Conservation (phyloP, 768 basidiomycete genomes). For the Kwoniella heveanensis region DNA sequence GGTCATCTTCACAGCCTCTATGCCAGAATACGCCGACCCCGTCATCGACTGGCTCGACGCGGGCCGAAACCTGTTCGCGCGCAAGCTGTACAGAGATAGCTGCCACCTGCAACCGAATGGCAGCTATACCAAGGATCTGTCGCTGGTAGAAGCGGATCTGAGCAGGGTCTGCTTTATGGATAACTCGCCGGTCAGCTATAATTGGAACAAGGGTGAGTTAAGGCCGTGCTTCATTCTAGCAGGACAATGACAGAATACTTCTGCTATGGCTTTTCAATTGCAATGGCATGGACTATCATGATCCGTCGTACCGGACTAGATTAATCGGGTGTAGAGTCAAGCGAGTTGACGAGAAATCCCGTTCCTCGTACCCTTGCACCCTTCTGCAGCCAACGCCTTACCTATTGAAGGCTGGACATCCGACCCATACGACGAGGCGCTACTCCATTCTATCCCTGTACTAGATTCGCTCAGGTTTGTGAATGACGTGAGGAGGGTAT, state of each 20-base stretch:
- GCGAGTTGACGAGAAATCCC: no score
- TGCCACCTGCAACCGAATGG: conserved; percentile 91
- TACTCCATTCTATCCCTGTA: conserved; percentile 91
- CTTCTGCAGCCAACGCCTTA: conserved; percentile 85
- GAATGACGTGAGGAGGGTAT: conserved; percentile 85
- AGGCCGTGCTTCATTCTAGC: conserved; percentile 2
- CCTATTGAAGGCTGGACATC: conserved; percentile 99
- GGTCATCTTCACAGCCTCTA: conserved; percentile 97
- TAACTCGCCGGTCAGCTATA: conserved; percentile 92
- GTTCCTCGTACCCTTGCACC: no score
- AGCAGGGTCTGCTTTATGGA: conserved; percentile 92
- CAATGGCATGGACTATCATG: no score
- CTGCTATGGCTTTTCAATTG: no score
- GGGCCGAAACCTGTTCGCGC: conserved; percentile 82
- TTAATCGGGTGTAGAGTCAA: no score
- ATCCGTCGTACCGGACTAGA: no score
- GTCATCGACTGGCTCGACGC: conserved; percentile 99
- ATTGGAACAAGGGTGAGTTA: conserved; percentile 79
- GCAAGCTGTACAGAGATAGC: conserved; percentile 89
- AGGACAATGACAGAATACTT: no score
- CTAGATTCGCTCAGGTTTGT: conserved; percentile 96
- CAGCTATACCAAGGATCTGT: conserved; percentile 89
- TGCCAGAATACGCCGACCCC: conserved; percentile 99
- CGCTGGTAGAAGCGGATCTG: conserved; percentile 83
- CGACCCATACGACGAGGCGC: conserved; percentile 92